Evolutionary conservation across 2,329 filamentous ascomycete species (phyloP).

Genomic region (Ascochyta koolunga): DNA sequence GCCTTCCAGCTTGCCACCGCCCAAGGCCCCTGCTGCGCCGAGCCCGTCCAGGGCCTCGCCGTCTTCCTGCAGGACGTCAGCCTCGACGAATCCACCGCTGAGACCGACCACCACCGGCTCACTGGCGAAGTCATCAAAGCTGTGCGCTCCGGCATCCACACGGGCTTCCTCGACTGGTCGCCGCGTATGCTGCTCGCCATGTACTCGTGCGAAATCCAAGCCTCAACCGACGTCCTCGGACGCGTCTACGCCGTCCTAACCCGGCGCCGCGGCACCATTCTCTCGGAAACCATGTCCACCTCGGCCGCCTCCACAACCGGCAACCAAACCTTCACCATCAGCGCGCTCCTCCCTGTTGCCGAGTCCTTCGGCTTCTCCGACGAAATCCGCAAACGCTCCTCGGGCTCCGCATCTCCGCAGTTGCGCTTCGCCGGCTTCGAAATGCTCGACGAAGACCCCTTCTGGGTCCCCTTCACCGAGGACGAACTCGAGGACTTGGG

Average conservation of each 20-base stretch:
- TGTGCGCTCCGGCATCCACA: conserved; percentile 79
- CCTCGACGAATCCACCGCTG: conserved; percentile 60
- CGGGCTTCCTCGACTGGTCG: conserved; percentile 93
- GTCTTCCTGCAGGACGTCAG: conserved; percentile 84
- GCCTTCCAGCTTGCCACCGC: conserved; percentile 91
- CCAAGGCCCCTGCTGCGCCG: conserved; percentile 88
- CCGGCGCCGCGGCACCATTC: conserved; percentile 84
- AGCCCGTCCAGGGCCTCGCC: conserved; percentile 91
- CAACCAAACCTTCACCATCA: conserved; percentile 94
- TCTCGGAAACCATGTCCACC: conserved; percentile 89
- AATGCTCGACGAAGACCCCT: conserved; percentile 91
- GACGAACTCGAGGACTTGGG: conserved; percentile 96
- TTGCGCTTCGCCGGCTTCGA: conserved; percentile 93
- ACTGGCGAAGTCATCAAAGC: conserved; percentile 94
- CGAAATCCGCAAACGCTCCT: conserved; percentile 94
- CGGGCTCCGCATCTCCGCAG: conserved; percentile 88
- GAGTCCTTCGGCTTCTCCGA: conserved; percentile 96
- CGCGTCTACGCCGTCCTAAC: conserved; percentile 98
- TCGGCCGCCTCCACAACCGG: conserved; percentile 93
- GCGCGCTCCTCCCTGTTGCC: conserved; percentile 84
- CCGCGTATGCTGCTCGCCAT: conserved; percentile 94
- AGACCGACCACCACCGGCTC: conserved; percentile 74
- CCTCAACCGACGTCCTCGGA: conserved; percentile 91
- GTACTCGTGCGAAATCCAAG: conserved; percentile 98
- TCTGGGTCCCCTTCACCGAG: conserved; percentile 96